These are phyloP conservation scores for Saccharum officinarum DNA, from an alignment of 176 grass and related monocot genomes.

Conservation along the genomic window DNA sequence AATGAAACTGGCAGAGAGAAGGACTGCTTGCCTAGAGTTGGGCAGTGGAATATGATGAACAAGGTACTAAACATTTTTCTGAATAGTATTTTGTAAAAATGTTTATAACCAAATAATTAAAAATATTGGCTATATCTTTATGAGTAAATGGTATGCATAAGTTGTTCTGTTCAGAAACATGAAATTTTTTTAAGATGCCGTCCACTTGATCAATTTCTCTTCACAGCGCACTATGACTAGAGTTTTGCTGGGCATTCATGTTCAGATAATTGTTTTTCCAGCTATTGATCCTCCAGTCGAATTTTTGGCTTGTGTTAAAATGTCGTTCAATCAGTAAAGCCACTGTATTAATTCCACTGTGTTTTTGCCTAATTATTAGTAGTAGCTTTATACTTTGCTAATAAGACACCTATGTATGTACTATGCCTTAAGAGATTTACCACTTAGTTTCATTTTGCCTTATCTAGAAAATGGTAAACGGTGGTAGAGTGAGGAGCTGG, in stretches of 20 bases:
- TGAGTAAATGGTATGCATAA: background rate
- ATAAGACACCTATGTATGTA: background rate
- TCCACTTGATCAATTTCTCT: background rate
- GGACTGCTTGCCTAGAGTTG: constrained; percentile 86
- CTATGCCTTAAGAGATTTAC: constrained; percentile 4
- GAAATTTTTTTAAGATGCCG: background rate
- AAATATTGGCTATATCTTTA: background rate
- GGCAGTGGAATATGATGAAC: constrained; percentile 99
- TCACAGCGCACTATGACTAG: background rate
- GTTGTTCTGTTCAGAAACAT: constrained; percentile 3
- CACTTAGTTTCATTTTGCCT: background rate
- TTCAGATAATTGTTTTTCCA: background rate
- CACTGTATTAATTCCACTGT: background rate
- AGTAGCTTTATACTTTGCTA: background rate
- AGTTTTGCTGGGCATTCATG: background rate
- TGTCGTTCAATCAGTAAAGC: background rate
- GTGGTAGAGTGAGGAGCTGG: constrained; percentile 79
- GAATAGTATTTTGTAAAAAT: background rate
- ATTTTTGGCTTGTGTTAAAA: background rate
- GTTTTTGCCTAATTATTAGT: background rate
- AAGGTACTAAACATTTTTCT: constrained; percentile 61
- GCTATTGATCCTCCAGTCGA: constrained; percentile 11
- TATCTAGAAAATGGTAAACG: constrained; percentile 91
- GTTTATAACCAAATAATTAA: background rate
- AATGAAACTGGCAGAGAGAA: constrained; percentile 88